Evolutionary conservation across 2,329 filamentous ascomycete genomes (phyloP), one percentile per base, ranked within the genome.

Genomic region (Nemania diffusa): DNA sequence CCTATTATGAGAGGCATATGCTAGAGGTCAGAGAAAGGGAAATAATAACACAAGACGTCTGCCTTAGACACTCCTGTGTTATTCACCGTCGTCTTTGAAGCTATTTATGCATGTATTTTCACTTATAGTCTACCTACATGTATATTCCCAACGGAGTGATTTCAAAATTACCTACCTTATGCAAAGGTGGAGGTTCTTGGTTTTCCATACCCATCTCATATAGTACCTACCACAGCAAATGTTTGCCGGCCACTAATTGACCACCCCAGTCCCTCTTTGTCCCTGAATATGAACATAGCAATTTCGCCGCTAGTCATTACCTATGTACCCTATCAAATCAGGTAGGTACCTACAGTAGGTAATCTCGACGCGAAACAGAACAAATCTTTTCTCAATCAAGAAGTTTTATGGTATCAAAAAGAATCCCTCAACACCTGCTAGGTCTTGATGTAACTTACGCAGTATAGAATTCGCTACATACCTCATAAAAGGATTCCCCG

Each of bases 191-290:
- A n/a, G n/a, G n/a, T n/a, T n/a, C n/a, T n/a, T n/a, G n/a, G n/a
- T n/a, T n/a, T n/a, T n/a, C n/a, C n/a, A n/a, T n/a, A n/a, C n/a
- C n/a, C n/a, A n/a, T n/a, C n/a, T n/a, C n/a, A n/a, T n/a, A n/a
- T n/a, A n/a, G n/a, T n/a, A n/a, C n/a, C n/a, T 32, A 32, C 29
- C 5, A 32, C 29, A 26, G 20, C 8, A 27, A 27, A 50, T 9
- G 46, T 50, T 22, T 50, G 46, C 46, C 46, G 46, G 46, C 46
- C 22, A 50, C 46, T 27, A 50, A 50, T 50, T 24, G 46, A 50
- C 22, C 20, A 27, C 17, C 50, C 15, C 13, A 17, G 50, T 32
- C 5, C 50, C 29, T 53, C 50, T 27, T 34, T 53, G 26, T n/a
- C 9, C n/a, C 27, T 13, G 11, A 11, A 17, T 34, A 17, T 27